Evolutionary conservation across 345 rosid species (phyloP), one percentile per base, ranked within the genome.

Genomic region (Brassica cretica): DNA sequence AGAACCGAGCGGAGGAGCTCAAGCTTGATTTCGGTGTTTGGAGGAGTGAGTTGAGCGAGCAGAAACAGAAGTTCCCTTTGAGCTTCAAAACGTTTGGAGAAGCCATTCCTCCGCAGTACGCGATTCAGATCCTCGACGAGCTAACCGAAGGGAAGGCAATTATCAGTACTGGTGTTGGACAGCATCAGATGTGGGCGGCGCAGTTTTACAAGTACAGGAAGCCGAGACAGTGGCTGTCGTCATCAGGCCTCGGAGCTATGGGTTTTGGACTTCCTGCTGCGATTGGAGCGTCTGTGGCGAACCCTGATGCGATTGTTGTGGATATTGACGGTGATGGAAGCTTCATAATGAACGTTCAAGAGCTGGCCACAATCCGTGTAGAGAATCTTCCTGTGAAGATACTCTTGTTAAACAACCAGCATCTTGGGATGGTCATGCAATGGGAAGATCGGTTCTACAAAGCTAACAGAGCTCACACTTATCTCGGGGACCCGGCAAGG

Each of bases 101-200:
- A 56, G 90, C 90, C 1, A 96, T 96, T 78, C 96, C 96, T 73
- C 99, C 98, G 10, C 98, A 96, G 76, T 86, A 91, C 62, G 99
- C 93, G 2, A 91, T 93, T 78, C 87, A 93, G 80, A 82, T 90
- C 65, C 98, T 96, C 21, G 96, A 91, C 72, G 98, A 93, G 80
- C 77, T 96, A 76, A 93, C 99, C 0, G 72, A 78, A 7, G 96
- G 99, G 61, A 85, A 91, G 46, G 99, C 98, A 0, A 93, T 96
- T 61, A 70, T 96, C 12, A 91, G 96, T 56, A 96, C 99, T 2
- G 97, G 99, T 70, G 98, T 93, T 15, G 99, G 98, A 12, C 99
- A 96, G 70, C 99, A 96, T 86, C 98, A 96, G 68, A 96, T 96
- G 99, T 96, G 97, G 98, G 97, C 99, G 18, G 98, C 99, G n/a